A percentile compares a stretch with the other conserved stretches of the same genome.
Conservation (phyloP, 148 eudicot species). For the Simmondsia chinensis region DNA sequence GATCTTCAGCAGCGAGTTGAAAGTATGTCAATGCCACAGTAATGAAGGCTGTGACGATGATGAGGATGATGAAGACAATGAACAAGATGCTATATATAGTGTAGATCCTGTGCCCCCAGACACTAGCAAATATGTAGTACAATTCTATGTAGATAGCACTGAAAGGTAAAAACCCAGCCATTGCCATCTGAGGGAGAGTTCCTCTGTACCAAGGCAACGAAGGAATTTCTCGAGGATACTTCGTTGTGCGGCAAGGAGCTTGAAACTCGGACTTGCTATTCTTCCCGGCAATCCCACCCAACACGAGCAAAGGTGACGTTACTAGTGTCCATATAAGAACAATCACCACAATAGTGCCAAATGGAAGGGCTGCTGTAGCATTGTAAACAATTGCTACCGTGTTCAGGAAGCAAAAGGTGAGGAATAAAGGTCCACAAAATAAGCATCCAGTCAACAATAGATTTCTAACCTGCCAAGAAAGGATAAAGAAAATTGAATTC, state of each 20-base stretch:
- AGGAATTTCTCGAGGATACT: constrained; percentile 25
- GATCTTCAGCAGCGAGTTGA: constrained; percentile 31
- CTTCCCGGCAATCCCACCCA: constrained; percentile 32
- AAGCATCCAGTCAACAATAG: constrained; percentile 29
- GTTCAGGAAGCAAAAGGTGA: constrained; percentile 30
- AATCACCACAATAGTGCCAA: constrained; percentile 23
- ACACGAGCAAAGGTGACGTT: constrained; percentile 21
- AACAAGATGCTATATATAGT: constrained; percentile 26
- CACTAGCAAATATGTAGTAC: constrained; percentile 27
- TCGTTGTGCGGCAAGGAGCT: constrained; percentile 29
- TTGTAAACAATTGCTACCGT: constrained; percentile 23
- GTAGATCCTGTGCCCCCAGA: constrained; percentile 29
- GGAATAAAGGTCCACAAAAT: constrained; percentile 25
- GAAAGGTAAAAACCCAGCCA: constrained; percentile 30
- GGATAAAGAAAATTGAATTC: neutral
- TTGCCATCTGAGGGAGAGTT: constrained; percentile 30
- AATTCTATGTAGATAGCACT: constrained; percentile 30
- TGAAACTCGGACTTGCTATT: constrained; percentile 30
- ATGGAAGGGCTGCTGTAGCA: constrained; percentile 31
- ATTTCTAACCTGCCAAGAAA: constrained; percentile 20
- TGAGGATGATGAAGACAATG: constrained; percentile 25
- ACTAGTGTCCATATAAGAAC: constrained; percentile 28
- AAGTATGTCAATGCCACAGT: constrained; percentile 30
- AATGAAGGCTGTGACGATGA: constrained; percentile 24
- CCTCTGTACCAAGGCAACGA: constrained; percentile 23